Conservation (phyloP, 352 stramenopile species). For the Pythium dissimile region DNA sequence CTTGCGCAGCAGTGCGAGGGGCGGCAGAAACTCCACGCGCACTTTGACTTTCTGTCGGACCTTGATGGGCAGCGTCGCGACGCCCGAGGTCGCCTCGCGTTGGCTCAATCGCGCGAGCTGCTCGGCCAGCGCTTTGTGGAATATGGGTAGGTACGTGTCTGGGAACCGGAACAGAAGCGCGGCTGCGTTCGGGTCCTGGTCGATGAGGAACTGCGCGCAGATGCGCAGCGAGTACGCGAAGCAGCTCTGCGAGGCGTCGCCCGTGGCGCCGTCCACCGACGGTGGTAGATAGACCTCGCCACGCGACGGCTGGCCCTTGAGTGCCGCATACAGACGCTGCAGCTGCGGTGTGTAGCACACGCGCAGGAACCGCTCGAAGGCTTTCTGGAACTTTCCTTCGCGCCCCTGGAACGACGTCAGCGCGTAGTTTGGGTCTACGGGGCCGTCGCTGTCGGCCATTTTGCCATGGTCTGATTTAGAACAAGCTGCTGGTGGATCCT, state of each 20-base stretch:
- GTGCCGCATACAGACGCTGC: constrained; percentile 1
- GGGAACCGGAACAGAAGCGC: constrained; percentile 89
- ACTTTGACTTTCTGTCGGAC: constrained; percentile 64
- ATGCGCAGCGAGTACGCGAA: constrained; percentile 50
- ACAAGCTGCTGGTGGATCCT: too few species aligned
- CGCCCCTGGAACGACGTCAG: constrained; percentile 18
- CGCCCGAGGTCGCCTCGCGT: constrained; percentile 13
- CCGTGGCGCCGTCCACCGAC: not conserved
- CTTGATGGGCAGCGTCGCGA: constrained; percentile 32
- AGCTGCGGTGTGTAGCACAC: constrained; percentile 16
- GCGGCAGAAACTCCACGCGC: constrained; percentile 90
- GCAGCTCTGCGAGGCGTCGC: constrained; percentile 27
- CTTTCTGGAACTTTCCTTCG: constrained; percentile 15
- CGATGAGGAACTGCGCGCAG: constrained; percentile 79
- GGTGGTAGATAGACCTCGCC: not conserved
- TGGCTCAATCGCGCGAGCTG: constrained; percentile 27
- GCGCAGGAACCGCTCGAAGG: constrained; percentile 19
- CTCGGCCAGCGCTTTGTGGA: constrained; percentile 78
- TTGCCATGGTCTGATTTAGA: not conserved
- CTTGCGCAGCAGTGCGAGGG: constrained; percentile 80
- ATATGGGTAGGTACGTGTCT: constrained; percentile 80
- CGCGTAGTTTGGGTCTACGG: constrained; percentile 10
- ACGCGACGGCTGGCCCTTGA: not conserved
- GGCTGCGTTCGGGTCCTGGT: constrained; percentile 71
- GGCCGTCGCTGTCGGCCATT: not conserved